phyloP scores from a whole-genome alignment of 225 moss, liverwort and hornwort species.

The Climacium dendroides region DNA sequence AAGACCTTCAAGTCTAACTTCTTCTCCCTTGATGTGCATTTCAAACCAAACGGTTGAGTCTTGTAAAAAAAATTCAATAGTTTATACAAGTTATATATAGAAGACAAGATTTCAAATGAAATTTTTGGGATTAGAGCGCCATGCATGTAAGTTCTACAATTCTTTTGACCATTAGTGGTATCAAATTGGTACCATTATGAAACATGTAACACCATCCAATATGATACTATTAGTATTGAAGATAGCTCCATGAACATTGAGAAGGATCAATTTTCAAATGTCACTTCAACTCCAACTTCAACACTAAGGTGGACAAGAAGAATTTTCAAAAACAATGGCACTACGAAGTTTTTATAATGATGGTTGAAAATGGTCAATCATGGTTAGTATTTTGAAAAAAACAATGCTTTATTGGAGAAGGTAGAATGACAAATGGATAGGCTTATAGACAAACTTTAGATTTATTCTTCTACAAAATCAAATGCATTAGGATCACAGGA shows the following conservation, averaged over 20 bases:
- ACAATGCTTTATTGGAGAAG: neutral
- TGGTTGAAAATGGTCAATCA: rapidly evolving
- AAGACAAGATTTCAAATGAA: neutral
- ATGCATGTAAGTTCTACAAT: rapidly evolving
- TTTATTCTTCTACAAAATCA: rapidly evolving
- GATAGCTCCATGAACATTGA: neutral
- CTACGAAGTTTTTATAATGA: neutral
- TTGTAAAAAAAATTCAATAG: neutral
- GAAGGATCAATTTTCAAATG: neutral
- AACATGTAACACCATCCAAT: neutral
- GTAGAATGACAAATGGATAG: neutral
- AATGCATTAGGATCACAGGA: neutral
- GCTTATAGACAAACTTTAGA: neutral
- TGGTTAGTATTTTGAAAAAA: neutral
- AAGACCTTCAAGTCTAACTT: no score
- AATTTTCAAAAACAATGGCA: neutral
- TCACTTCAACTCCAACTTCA: neutral
- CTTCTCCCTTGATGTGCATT: no score
- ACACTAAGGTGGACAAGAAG: neutral
- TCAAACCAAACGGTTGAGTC: rapidly evolving
- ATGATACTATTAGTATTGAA: neutral
- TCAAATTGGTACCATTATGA: rapidly evolving
- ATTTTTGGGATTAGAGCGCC: rapidly evolving
- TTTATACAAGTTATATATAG: neutral
- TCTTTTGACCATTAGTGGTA: neutral